Percentiles rank a stretch among this genome's conserved stretches.
Evolutionary conservation across 1,284 basidiomycete species (phyloP).

Genomic region (Sanguinoderma infundibulare): DNA sequence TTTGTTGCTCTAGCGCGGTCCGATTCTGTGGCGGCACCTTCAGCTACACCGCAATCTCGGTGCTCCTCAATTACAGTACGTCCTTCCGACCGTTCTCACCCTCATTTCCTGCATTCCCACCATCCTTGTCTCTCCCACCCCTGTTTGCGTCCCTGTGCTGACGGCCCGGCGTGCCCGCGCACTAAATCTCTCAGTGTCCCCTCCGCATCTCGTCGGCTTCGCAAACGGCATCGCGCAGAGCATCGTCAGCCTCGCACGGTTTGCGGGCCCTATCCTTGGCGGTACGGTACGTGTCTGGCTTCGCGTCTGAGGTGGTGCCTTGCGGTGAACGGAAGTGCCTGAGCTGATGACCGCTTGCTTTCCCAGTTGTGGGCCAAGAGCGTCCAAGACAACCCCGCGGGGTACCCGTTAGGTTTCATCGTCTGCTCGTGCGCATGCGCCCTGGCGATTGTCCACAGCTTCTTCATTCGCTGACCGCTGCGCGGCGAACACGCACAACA

Average conservation of each 20-base stretch:
- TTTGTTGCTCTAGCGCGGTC: slow-evolving; percentile 53
- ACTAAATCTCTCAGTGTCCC: slow-evolving; percentile 62
- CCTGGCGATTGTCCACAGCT: slow-evolving; percentile 69
- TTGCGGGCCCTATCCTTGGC: slow-evolving; percentile 78
- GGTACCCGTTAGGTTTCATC: slow-evolving; percentile 77
- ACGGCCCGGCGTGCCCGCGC: not conserved
- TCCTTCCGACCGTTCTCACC: no score
- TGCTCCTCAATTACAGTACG: slow-evolving; percentile 82
- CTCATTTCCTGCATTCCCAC: not conserved
- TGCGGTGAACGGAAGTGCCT: not conserved
- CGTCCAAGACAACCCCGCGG: slow-evolving; percentile 66
- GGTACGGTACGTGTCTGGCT: slow-evolving; percentile 63
- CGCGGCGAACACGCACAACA: not conserved
- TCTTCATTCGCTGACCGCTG: slow-evolving; percentile 64
- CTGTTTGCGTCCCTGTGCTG: not conserved
- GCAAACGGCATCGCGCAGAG: slow-evolving; percentile 85
- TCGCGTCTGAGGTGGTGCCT: not conserved
- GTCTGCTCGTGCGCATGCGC: slow-evolving; percentile 64
- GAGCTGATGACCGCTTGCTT: not conserved
- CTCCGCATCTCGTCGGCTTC: slow-evolving; percentile 73
- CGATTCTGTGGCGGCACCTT: slow-evolving; percentile 81
- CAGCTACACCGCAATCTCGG: slow-evolving; percentile 77
- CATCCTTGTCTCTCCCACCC: not conserved
- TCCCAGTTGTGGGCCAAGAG: slow-evolving; percentile 77
- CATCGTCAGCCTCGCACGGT: slow-evolving; percentile 82